Base-by-base conservation (phyloP, 345 rosid genomes). In the Gossypium bickii region DNA sequence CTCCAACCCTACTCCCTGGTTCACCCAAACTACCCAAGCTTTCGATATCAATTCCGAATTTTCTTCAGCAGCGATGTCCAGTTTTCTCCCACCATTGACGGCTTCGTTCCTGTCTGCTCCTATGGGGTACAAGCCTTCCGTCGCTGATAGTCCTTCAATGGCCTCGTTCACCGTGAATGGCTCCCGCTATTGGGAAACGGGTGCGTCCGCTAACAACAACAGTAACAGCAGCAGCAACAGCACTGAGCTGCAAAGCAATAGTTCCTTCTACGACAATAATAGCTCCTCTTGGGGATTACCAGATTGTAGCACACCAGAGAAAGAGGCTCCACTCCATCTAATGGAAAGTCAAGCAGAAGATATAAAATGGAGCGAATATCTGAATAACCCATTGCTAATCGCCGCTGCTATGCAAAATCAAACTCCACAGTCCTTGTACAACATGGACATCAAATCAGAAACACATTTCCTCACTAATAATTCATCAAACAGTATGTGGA, bases 381-480 rank as follows among this genome's bases (percentile, higher is more conserved):
- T 87, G 48, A 86, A 83, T 1, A 87, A 76, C 76, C 85, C 89
- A 4, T 75, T 84, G 51, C 5, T 83, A 78, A 76, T 90, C 86
- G 79, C 87, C 17, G 81, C 88, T 34, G 83, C 89, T 72, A 78
- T 91, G 52, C 92, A 85, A 64, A 87, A 85, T 72, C 95, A 86
- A 74, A 83, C 84, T 67, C 86, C 84, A 48, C 88, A 85, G 41
- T 82, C 89, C 4, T 81, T 86, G 8, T 85, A 80, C 82, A 88
- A 79, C 12, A 70, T 70, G 70, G 93, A 86, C 56, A 85, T 90
- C 49, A 94, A 89, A 85, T 82, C 97, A 2, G 98, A 94, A 84
- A 52, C 92, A 66, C 84, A 80, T 72, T 78, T 83, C 85, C 74
- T 88, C 29, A 70, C 84, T 44, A 65, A 20, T 13, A 75, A 64